Evolutionary conservation across 169 alveolate genomes (phyloP), one percentile per base, ranked within the genome.

Genomic region (Cystoisospora suis): DNA sequence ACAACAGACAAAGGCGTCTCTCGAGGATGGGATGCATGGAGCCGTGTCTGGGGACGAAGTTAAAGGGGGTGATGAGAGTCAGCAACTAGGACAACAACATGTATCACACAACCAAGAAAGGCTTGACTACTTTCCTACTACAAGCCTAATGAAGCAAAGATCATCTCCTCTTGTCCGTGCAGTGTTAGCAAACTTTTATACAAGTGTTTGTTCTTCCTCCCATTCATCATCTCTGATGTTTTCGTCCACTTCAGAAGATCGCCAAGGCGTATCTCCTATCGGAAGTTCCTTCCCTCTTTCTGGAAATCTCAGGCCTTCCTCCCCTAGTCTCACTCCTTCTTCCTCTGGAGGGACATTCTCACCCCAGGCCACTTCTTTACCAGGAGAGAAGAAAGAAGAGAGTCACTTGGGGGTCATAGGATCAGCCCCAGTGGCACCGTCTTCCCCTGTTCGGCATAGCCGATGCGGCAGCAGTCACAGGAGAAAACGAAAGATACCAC

Each of bases 131-230:
- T 65, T 17, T 12, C 45, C 44, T 3, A 9, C 42, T 9, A 27
- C 29, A 27, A 5, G 45, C 77, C 77, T 15, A n/a, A n/a, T n/a
- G n/a, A n/a, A n/a, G n/a, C 77, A 12, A 1, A 3, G 45, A 44
- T n/a, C 77, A 23, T 65, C 77, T 17, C 15, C n/a, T 15, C 77
- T 65, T 23, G 77, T 65, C 34, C 77, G 77, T n/a, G 77, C 77
- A 36, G 77, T n/a, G 9, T 23, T 65, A 44, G 77, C 77, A n/a
- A 44, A 44, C 0, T 32, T 44, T 1, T 3, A 36, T 36, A 12
- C 27, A n/a, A 65, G 15, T 65, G 42, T 27, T 20, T 12, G 3
- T 2, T 65, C 77, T 36, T 27, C 40, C 0, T 65, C 75, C 61
- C n/a, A 9, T 49, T 20, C 61, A 9, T 49, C 20, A 9, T 49